Percentiles rank a stretch among this genome's conserved stretches.
These are phyloP conservation scores for Globisporangium camurandrum DNA, from an alignment of 352 stramenopile species.

Conservation along the genomic window DNA sequence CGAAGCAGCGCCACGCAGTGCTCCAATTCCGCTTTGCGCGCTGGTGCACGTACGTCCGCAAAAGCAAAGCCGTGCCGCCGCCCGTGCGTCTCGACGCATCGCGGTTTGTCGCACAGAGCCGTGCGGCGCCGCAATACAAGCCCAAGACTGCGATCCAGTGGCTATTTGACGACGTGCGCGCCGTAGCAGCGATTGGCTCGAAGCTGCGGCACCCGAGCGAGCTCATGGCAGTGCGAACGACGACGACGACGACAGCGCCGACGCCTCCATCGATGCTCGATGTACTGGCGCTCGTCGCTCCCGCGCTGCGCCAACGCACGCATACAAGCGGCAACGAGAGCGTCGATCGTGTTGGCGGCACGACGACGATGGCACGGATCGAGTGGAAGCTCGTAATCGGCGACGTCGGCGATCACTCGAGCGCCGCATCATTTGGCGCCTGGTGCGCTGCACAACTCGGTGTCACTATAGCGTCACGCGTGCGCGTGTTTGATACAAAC, in stretches of 20 bases:
- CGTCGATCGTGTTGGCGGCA: too few species aligned
- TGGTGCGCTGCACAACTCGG: slow-evolving; percentile 63
- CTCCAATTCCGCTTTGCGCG: slow-evolving; percentile 47
- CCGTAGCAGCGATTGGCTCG: slow-evolving; percentile 10
- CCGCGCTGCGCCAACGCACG: too few species aligned
- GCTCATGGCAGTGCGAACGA: background rate
- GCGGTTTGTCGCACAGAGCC: slow-evolving; percentile 11
- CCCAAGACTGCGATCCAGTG: slow-evolving; percentile 39
- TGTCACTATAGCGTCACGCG: slow-evolving; percentile 13
- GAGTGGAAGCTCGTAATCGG: slow-evolving; percentile 70
- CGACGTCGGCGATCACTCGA: slow-evolving; percentile 47
- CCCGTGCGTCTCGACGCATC: slow-evolving; percentile 32
- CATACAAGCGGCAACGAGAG: slow-evolving; percentile 12
- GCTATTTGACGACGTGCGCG: slow-evolving; percentile 21
- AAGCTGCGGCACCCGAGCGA: slow-evolving; percentile 20
- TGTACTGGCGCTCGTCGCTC: slow-evolving; percentile 21
- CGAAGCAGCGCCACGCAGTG: slow-evolving; percentile 45
- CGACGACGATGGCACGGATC: slow-evolving; percentile 12
- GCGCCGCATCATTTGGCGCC: slow-evolving; percentile 58
- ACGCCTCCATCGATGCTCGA: too few species aligned
- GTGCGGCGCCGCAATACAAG: slow-evolving; percentile 22
- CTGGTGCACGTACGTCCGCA: slow-evolving; percentile 63
- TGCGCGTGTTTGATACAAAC: slow-evolving; percentile 15
- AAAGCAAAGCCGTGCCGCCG: slow-evolving; percentile 28
- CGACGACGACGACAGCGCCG: too few species aligned